These are phyloP conservation scores for Gaeumannomyces sp. DNA, from an alignment of 2,329 filamentous ascomycete genomes.

Conservation along the genomic window DNA sequence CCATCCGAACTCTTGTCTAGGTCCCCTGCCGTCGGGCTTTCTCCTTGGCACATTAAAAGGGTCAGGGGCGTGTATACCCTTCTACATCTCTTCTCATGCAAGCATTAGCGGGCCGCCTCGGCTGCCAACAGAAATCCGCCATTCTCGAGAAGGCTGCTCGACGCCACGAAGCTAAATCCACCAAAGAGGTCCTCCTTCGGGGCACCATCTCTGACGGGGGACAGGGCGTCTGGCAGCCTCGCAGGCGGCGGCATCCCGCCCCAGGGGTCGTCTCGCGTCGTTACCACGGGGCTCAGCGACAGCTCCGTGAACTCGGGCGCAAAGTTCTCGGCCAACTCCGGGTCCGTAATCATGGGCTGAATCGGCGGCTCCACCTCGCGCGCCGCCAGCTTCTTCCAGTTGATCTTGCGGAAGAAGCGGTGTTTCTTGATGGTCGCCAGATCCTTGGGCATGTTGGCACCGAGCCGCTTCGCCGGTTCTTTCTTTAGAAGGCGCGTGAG, in stretches of 20 bases:
- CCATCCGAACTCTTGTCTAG: too few relatives aligned
- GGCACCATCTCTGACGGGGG: neutral
- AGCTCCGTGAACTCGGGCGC: slow-evolving; percentile 84
- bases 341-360: slow-evolving; percentile 87
- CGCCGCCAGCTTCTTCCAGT: slow-evolving; percentile 82
- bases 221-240: slow-evolving; percentile 17
- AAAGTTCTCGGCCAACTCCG: slow-evolving; percentile 95
- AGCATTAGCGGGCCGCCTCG: slow-evolving; percentile 1
- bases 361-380: slow-evolving; percentile 86
- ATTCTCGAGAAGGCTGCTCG: slow-evolving; percentile 49
- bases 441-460: slow-evolving; percentile 83
- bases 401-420: slow-evolving; percentile 93
- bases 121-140: slow-evolving; percentile 19
- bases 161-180: slow-evolving; percentile 58
- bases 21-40: too few relatives aligned
- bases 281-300: slow-evolving; percentile 66
- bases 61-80: too few relatives aligned
- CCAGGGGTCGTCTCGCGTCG: slow-evolving; percentile 29
- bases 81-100: too few relatives aligned
- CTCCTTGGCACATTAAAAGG: too few relatives aligned
- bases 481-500: slow-evolving; percentile 86
- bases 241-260: slow-evolving; percentile 22
- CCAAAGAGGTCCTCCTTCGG: slow-evolving; percentile 52
- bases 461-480: slow-evolving; percentile 84
- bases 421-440: slow-evolving; percentile 81